A percentile compares a stretch with the other conserved stretches of the same genome.
Conservation (phyloP, 495 filamentous ascomycete genomes). For the Podospora conica region DNA sequence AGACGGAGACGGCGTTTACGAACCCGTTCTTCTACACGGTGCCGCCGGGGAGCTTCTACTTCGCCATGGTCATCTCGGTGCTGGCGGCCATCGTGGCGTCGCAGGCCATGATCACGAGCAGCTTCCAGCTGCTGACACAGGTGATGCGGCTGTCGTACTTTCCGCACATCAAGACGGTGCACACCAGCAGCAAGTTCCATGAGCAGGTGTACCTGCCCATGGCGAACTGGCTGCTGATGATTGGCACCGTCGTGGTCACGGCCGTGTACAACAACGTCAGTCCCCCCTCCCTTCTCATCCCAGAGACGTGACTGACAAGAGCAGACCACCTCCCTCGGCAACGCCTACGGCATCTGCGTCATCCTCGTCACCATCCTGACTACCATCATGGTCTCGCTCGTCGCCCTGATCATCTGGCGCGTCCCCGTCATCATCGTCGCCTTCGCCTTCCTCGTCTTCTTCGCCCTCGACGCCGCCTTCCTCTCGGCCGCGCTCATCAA, state of each 20-base stretch:
- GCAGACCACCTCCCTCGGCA: conserved; percentile 44
- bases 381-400: conserved; percentile 61
- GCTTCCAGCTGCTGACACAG: conserved; percentile 61
- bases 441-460: conserved; percentile 54
- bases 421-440: conserved; percentile 51
- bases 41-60: conserved; percentile 60
- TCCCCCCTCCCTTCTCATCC: not conserved
- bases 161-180: conserved; percentile 62
- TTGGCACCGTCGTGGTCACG: conserved; percentile 64
- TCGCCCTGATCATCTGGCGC: conserved; percentile 63
- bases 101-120: conserved; percentile 68
- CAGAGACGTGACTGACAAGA: not conserved
- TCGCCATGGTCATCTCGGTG: conserved; percentile 58
- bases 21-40: conserved; percentile 68
- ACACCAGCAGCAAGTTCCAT: conserved; percentile 60
- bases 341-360: conserved; percentile 56
- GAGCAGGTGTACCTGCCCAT: conserved; percentile 67
- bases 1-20: conserved; percentile 48
- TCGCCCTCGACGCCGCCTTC: conserved; percentile 55
- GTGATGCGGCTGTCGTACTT: conserved; percentile 71
- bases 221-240: conserved; percentile 68
- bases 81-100: conserved; percentile 67
- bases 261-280: conserved; percentile 59
- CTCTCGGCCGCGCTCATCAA: conserved; percentile 61
- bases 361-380: conserved; percentile 72